These are phyloP conservation scores for Dryas octopetala DNA, from an alignment of 306 rosid genomes.

Conservation along the genomic window DNA sequence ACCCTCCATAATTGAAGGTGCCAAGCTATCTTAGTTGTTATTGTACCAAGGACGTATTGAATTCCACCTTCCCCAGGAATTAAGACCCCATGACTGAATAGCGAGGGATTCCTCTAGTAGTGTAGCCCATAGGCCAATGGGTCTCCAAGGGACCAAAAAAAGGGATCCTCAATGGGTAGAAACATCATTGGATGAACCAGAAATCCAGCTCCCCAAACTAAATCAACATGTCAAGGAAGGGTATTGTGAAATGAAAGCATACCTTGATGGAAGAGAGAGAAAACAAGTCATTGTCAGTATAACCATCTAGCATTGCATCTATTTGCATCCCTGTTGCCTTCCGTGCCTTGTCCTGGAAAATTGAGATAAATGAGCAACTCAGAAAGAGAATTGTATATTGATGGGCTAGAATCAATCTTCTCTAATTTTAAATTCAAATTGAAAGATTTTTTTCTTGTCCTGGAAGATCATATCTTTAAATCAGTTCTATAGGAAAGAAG, in stretches of 20 bases:
- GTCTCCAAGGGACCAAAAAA: background rate
- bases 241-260: slow-evolving; percentile 18
- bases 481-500: background rate
- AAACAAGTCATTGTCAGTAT: slow-evolving; percentile 70
- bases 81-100: too few species aligned
- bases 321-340: slow-evolving; percentile 86
- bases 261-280: slow-evolving; percentile 92
- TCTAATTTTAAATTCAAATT: background rate
- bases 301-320: slow-evolving; percentile 79
- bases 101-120: too few species aligned
- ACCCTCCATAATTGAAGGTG: background rate
- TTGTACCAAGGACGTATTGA: background rate
- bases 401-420: background rate
- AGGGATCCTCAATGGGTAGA: background rate
- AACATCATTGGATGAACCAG: background rate
- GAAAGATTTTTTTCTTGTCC: background rate
- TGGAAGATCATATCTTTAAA: background rate
- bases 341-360: slow-evolving; percentile 71
- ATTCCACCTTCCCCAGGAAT: background rate
- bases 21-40: background rate
- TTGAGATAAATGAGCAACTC: slow-evolving; percentile 24
- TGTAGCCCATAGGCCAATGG: background rate
- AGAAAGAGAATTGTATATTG: background rate
- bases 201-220: background rate
- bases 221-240: background rate